phyloP scores from a whole-genome alignment of 192 early-diverging fungal species.

The Spizellomyces punctatus region DNA sequence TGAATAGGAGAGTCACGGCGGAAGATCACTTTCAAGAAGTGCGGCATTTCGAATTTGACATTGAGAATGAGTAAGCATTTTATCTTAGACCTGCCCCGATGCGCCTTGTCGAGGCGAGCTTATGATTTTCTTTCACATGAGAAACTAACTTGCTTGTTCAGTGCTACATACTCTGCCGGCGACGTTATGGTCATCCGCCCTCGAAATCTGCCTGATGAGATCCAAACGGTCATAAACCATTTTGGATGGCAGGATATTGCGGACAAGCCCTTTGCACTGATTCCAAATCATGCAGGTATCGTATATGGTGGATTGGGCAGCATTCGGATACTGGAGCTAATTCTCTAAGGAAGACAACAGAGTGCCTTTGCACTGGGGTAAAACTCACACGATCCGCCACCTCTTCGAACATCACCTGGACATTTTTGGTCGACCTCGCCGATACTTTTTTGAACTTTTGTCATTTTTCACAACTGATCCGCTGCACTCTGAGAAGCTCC shows the following conservation, averaged over 20 bases:
- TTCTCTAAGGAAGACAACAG: too few relatives aligned
- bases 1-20: slow-evolving; percentile 73
- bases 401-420: slow-evolving; percentile 81
- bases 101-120: too few relatives aligned
- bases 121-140: neutral
- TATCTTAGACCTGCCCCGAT: neutral
- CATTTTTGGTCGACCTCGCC: slow-evolving; percentile 79
- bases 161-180: slow-evolving; percentile 69
- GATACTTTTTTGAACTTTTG: slow-evolving; percentile 91
- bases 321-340: too few relatives aligned
- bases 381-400: slow-evolving; percentile 62
- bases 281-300: slow-evolving; percentile 51
- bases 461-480: slow-evolving; percentile 71
- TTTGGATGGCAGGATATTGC: slow-evolving; percentile 71
- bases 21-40: slow-evolving; percentile 91
- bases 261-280: slow-evolving; percentile 60
- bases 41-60: slow-evolving; percentile 72
- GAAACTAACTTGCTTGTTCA: neutral
- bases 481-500: slow-evolving; percentile 75
- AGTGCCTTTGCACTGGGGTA: neutral
- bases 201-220: slow-evolving; percentile 68
- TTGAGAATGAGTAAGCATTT: slow-evolving; percentile 13
- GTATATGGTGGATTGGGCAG: too few relatives aligned
- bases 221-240: slow-evolving; percentile 67
- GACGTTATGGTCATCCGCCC: slow-evolving; percentile 82